Conservation (phyloP, 179 eudicot genomes). For the Silene coronaria region DNA sequence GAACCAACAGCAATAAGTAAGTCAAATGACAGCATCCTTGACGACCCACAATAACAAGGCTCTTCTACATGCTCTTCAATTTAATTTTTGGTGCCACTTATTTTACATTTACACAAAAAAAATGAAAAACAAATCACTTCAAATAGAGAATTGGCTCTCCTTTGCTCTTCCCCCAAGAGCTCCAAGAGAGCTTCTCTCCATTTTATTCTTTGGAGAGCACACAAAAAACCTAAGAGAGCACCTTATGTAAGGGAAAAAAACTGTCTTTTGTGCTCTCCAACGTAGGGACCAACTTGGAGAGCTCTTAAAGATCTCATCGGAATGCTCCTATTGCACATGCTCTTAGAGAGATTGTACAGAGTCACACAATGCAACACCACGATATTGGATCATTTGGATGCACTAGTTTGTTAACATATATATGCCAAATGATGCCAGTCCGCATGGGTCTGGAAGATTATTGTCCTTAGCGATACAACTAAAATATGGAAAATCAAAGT, state of each 20-base stretch:
- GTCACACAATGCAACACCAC: too few species aligned
- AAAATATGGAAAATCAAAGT: not conserved
- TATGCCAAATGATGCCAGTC: too few species aligned
- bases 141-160: not conserved
- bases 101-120: not conserved
- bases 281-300: not conserved
- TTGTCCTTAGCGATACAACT: not conserved
- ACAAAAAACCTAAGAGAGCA: not conserved
- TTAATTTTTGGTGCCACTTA: not conserved
- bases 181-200: not conserved
- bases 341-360: too few species aligned
- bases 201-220: not conserved
- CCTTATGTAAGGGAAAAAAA: not conserved
- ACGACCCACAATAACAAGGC: not conserved
- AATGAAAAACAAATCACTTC: not conserved
- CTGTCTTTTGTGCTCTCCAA: not conserved
- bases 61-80: not conserved
- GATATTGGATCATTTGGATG: too few species aligned
- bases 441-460: too few species aligned
- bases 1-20: constrained; percentile 14
- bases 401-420: too few species aligned
- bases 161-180: not conserved
- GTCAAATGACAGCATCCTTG: constrained; percentile 12
- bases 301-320: too few species aligned
- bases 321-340: not conserved